These are phyloP conservation scores for Phytophthora pseudosyringae DNA, from an alignment of 352 stramenopile species.

Conservation along the genomic window DNA sequence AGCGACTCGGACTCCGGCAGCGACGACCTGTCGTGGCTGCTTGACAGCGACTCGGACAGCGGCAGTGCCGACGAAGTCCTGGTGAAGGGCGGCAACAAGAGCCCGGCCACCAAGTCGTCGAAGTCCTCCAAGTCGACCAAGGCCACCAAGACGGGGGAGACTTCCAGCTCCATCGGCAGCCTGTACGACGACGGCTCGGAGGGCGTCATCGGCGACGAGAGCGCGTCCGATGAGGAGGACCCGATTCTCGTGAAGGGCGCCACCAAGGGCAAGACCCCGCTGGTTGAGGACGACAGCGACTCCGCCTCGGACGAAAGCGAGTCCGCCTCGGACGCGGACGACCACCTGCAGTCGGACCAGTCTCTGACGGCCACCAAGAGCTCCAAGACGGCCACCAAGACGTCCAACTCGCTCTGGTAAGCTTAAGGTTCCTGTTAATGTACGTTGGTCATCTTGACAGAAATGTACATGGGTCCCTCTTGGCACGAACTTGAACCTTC, in stretches of 20 bases:
- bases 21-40: conserved; percentile 23
- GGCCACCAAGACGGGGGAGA: conserved; percentile 14
- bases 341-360: conserved; percentile 48
- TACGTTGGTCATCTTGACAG: conserved; percentile 30
- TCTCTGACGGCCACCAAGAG: conserved; percentile 48
- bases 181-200: conserved; percentile 31
- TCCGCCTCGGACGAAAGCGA: conserved; percentile 26
- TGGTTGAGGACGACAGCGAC: conserved; percentile 19
- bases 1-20: conserved; percentile 7
- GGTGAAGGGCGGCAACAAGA: conserved; percentile 25
- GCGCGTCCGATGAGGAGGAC: conserved; percentile 24
- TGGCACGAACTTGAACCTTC: conserved; percentile 16
- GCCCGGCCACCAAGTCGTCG: conserved; percentile 3
- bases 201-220: conserved; percentile 19
- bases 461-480: conserved; percentile 32
- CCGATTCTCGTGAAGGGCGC: conserved; percentile 21
- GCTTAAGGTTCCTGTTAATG: conserved; percentile 26
- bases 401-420: conserved; percentile 41
- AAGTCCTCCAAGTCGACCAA: conserved; percentile 24
- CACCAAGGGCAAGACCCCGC: conserved; percentile 16
- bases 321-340: conserved; percentile 28
- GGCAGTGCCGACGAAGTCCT: conserved; percentile 5
- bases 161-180: not conserved
- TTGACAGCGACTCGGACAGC: conserved; percentile 14
- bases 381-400: conserved; percentile 59